Conservation (phyloP, 305 asterid species). For the Plantago rigida region DNA sequence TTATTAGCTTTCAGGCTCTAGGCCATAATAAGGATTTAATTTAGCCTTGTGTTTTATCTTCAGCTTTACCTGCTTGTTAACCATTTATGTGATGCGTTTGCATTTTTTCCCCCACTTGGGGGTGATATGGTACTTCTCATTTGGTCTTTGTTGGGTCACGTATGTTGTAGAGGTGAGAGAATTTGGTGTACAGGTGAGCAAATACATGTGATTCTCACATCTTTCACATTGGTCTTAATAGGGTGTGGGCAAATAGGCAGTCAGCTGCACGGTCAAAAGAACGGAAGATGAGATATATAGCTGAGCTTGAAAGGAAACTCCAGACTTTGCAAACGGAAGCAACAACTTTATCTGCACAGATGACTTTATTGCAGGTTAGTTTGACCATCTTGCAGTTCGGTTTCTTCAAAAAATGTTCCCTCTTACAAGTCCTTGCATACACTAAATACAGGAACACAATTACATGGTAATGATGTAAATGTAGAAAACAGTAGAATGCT, state of each 20-base stretch:
- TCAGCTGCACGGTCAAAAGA: conserved; percentile 98
- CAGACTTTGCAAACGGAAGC: conserved; percentile 94
- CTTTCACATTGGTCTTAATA: conserved; percentile 27
- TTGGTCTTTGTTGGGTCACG: too few relatives aligned
- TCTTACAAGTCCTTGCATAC: not conserved
- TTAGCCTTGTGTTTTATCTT: too few relatives aligned
- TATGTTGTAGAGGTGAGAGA: too few relatives aligned
- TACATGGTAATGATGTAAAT: not conserved
- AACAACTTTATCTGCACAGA: conserved; percentile 87
- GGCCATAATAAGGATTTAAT: too few relatives aligned
- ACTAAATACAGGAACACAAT: too few relatives aligned
- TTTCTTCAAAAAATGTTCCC: not conserved
- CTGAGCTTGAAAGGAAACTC: conserved; percentile 95
- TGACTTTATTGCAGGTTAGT: conserved; percentile 80
- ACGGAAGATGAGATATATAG: conserved; percentile 94
- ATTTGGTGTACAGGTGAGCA: too few relatives aligned
- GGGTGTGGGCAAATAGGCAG: conserved; percentile 99
- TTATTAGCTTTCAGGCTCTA: too few relatives aligned
- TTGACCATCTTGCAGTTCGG: conserved; percentile 13
- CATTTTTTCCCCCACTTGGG: too few relatives aligned
- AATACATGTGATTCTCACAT: too few relatives aligned
- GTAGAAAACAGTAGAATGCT: conserved; percentile 1
- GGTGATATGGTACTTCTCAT: too few relatives aligned
- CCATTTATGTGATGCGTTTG: too few relatives aligned
- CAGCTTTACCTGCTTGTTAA: too few relatives aligned